Conservation (phyloP, 768 basidiomycete genomes). For the Mycena amicta region DNA sequence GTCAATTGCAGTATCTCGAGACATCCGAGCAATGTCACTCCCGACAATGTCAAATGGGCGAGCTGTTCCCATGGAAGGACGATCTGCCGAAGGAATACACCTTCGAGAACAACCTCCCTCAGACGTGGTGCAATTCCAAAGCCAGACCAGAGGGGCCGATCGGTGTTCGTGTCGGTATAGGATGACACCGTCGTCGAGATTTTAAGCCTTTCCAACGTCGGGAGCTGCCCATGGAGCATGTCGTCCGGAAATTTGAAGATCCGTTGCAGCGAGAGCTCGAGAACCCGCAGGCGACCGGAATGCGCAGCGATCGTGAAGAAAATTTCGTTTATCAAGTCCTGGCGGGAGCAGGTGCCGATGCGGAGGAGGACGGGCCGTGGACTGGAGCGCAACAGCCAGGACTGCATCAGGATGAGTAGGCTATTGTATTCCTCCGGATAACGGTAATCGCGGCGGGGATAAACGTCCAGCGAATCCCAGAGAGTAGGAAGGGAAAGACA, state of each 20-base stretch:
- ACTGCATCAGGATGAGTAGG: neutral
- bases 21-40: neutral
- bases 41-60: neutral
- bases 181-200: neutral
- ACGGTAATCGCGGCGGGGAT: neutral
- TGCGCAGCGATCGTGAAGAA: neutral
- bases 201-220: neutral
- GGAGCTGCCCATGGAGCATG: neutral
- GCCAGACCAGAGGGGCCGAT: neutral
- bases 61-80: neutral
- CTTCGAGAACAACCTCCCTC: neutral
- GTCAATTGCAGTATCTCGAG: neutral
- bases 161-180: neutral
- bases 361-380: neutral
- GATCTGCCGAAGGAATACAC: neutral
- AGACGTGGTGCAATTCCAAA: neutral
- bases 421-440: neutral
- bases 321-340: neutral
- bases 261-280: neutral
- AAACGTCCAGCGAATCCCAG: neutral
- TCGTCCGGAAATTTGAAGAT: neutral
- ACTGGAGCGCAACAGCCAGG: neutral
- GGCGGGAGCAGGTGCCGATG: neutral
- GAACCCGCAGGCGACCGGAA: neutral
- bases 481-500: neutral